phyloP scores from a whole-genome alignment of 2,329 filamentous ascomycete genomes.

The Penicillium frequentans region DNA sequence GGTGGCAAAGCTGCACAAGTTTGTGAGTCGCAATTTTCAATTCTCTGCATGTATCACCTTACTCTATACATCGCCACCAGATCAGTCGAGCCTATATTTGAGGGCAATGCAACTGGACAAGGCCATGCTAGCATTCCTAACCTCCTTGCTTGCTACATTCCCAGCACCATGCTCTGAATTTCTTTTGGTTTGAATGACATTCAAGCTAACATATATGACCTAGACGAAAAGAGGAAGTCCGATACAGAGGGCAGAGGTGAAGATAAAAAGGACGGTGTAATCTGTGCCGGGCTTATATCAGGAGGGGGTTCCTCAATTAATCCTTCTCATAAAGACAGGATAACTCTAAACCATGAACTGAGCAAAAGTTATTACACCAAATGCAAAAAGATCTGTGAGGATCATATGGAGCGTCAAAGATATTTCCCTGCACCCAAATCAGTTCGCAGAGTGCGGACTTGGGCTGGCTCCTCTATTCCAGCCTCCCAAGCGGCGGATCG shows the following conservation, averaged over 20 bases:
- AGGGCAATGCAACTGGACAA: too few relatives aligned
- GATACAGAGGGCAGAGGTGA: not conserved
- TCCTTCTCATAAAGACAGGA: not conserved
- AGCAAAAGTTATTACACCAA: not conserved
- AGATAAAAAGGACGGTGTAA: not conserved
- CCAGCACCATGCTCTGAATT: not conserved
- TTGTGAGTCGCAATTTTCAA: conserved; percentile 27
- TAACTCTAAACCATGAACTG: not conserved
- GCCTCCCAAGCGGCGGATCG: not conserved
- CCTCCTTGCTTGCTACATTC: not conserved
- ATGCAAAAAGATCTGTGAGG: conserved; percentile 3
- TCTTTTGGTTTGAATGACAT: not conserved
- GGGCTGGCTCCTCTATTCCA: conserved; percentile 1
- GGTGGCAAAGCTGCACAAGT: not conserved
- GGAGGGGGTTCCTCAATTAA: not conserved
- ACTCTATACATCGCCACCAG: too few relatives aligned
- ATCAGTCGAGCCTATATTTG: too few relatives aligned
- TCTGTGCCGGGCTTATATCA: not conserved
- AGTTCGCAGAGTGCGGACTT: conserved; percentile 4
- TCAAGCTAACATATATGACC: not conserved
- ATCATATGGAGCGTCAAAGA: not conserved
- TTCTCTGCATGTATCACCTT: conserved; percentile 18
- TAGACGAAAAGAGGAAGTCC: not conserved
- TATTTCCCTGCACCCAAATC: not conserved
- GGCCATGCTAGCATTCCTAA: conserved; percentile 11